Percentiles rank a stretch among this genome's conserved stretches.
Conservation (phyloP, 129 eudicot species). For the Centrapalus pauciflorus region DNA sequence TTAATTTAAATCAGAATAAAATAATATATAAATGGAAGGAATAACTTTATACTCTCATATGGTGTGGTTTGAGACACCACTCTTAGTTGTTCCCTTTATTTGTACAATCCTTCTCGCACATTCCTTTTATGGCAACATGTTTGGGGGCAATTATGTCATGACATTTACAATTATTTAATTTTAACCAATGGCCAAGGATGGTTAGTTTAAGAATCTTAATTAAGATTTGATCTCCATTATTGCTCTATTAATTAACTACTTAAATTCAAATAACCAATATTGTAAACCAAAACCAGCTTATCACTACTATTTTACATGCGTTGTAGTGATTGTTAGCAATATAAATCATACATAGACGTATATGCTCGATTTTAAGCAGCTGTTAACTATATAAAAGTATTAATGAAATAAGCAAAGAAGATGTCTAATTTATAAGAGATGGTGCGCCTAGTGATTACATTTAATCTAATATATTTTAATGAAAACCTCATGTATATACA, state of each 20-base stretch:
- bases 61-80: conserved; percentile 8
- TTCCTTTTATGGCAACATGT: conserved; percentile 22
- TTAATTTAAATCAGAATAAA: too few relatives aligned
- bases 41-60: conserved; percentile 2
- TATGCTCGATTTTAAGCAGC: too few relatives aligned
- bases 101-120: background rate
- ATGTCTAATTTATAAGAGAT: too few relatives aligned
- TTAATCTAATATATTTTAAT: too few relatives aligned
- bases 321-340: too few relatives aligned
- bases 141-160: conserved; percentile 9
- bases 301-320: too few relatives aligned
- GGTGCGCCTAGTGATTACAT: too few relatives aligned
- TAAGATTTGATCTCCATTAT: conserved; percentile 9
- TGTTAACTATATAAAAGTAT: background rate
- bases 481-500: too few relatives aligned
- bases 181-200: conserved; percentile 1
- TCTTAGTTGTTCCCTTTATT: conserved; percentile 10
- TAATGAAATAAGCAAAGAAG: too few relatives aligned
- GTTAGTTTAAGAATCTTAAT: background rate
- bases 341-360: too few relatives aligned
- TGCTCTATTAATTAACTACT: background rate
- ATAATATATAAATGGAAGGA: background rate
- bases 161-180: background rate
- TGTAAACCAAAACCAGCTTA: background rate
- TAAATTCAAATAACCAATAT: background rate